Base-by-base conservation (phyloP, 2,329 filamentous ascomycete genomes). In the Stylonectria norvegica region DNA sequence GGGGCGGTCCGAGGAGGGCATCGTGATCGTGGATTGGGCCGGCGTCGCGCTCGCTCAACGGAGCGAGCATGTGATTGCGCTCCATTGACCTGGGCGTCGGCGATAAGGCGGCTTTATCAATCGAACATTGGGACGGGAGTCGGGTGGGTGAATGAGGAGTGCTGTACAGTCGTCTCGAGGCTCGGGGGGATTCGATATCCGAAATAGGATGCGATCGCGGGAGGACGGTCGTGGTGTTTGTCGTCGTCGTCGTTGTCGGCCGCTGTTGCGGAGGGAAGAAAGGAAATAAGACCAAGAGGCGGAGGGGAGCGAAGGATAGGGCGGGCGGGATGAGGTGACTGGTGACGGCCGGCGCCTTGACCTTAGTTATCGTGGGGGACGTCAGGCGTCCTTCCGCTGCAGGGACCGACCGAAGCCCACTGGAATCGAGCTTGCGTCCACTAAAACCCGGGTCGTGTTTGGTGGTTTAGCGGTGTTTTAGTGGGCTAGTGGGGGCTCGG, bases 1-100 rank as follows among this genome's bases (percentile, higher is more conserved):
- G 57, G 34, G 55, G 53, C 37, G 56, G 56, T 48, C 53, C 55
- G 49, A 54, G 48, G 45, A 46, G 34, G 41, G 42, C 45, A 53
- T 56, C 52, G 45, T 45, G 49, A 22, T n/a, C 17, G 16, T 42
- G 18, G 48, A 47, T 46, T 34, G 47, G 38, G 40, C 45, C 43
- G 38, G 52, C 40, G 48, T 57, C 52, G 40, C 43, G 48, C 44
- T 55, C 52, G 38, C 45, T 40, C 35, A 46, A 38, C 45, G 47
- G 53, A 47, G 31, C 55, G 53, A 69, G 63, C 69, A 73, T 71
- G 68, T 72, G 71, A 71, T 66, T 66, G 47, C 63, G 62, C 54
- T 68, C 68, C 63, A 69, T 68, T 32, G 40, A 39, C 45, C 42
- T 49, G 44, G 16, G 45, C 42, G 44, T 57, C 54, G 54, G 50